Base-by-base conservation (phyloP, 768 basidiomycete species). In the Hygrocybe coccinea region DNA sequence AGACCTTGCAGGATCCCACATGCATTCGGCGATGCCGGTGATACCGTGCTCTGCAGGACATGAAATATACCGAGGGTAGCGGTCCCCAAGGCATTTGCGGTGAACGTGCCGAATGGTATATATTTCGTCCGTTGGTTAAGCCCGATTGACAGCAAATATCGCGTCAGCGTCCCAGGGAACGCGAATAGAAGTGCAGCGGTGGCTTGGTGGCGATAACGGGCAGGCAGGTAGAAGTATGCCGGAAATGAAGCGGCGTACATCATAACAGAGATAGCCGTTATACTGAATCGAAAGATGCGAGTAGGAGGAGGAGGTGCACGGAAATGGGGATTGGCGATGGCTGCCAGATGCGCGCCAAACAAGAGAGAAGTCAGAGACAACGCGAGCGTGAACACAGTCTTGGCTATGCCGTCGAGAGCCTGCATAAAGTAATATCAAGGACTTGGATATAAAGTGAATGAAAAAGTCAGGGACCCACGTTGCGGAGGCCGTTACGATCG, bases 181-280 rank as follows among this genome's bases (percentile, higher is more conserved):
- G 87, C 83, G 68, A 97, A 92, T 14, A 97, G 71, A 29, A 98
- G 79, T 12, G 95, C 87, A 52, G 95, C 87, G 24, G 90, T 91
- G 22, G 85, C 91, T 66, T 86, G 77, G 55, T 85, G 84, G 21
- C 95, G 87, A 74, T 80, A 91, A 46, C 67, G 66, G 19, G 73
- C 66, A 9, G 91, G 79, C 54, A 92, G 78, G 51, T 83, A 75
- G 67, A 90, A 89, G 74, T 93, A 95, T 5, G 87, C 74, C 39
- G 89, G 82, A 57, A 90, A 81, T 22, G 85, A 83, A 17, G 87
- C 86, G 52, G 80, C 83, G 67, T 95, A 95, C 46, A 80, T 74
- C 55, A 89, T 66, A 51, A 89, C 65, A 10, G 87, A 79, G 54
- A 87, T 62, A 11, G 73, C 62, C 48, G 81, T 80, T 51, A 87